Conservation (phyloP, 73 alveolate species). For the Breviolum minutum region DNA sequence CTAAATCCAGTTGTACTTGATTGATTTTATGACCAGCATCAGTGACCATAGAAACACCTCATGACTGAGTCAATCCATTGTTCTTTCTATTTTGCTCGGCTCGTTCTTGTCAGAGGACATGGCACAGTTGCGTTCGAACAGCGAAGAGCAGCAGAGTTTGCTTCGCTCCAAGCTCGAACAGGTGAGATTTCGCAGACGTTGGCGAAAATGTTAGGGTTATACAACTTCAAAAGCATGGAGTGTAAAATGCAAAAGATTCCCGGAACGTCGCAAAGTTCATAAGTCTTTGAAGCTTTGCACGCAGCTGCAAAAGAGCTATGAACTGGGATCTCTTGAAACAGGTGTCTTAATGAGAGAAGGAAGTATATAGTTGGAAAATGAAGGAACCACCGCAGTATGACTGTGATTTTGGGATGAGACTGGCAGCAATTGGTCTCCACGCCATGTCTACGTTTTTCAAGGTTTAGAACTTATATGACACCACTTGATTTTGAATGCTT, state of each 20-base stretch:
- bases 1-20: too few relatives aligned
- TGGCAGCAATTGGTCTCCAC: too few relatives aligned
- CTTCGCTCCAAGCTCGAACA: constrained; percentile 23
- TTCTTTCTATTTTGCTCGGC: too few relatives aligned
- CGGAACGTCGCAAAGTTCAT: not conserved
- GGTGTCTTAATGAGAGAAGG: not conserved
- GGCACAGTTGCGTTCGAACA: not conserved
- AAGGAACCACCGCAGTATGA: too few relatives aligned
- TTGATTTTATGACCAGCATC: too few relatives aligned
- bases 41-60: too few relatives aligned
- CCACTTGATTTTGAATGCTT: too few relatives aligned
- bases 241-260: not conserved
- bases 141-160: constrained; percentile 17
- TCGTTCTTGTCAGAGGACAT: not conserved
- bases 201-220: not conserved
- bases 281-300: not conserved
- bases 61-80: too few relatives aligned
- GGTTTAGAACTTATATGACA: too few relatives aligned
- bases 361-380: too few relatives aligned
- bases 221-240: not conserved
- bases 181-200: not conserved
- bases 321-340: not conserved
- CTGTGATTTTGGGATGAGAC: too few relatives aligned
- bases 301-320: not conserved
- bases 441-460: too few relatives aligned